Conservation (phyloP, 495 filamentous ascomycete species). For the Xylaria venustula region DNA sequence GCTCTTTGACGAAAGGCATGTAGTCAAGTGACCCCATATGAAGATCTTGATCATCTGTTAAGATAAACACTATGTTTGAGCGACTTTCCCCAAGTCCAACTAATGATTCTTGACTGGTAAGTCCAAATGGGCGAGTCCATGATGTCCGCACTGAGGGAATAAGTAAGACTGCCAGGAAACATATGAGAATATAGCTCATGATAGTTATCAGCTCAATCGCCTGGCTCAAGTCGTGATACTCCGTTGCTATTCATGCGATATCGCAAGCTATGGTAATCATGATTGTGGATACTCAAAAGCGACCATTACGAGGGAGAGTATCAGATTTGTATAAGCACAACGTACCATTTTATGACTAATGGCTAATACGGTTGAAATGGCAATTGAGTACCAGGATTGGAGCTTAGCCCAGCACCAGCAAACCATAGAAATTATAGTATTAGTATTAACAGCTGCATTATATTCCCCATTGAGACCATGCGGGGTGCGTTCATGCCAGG, state of each 20-base stretch:
- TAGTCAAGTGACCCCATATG: slow-evolving; percentile 60
- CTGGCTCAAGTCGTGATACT: neutral
- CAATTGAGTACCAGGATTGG: no score
- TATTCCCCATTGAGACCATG: no score
- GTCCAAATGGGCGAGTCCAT: neutral
- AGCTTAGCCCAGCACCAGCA: no score
- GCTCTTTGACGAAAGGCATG: slow-evolving; percentile 52
- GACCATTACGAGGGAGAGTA: no score
- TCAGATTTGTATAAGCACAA: no score
- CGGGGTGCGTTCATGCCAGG: neutral
- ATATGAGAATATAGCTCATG: neutral
- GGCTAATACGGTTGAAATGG: no score
- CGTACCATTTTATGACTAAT: no score
- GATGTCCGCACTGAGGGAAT: neutral
- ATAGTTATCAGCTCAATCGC: no score
- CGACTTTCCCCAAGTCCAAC: neutral
- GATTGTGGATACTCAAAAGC: no score
- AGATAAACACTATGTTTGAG: slow-evolving; percentile 63
- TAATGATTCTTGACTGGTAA: neutral
- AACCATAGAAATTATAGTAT: no score
- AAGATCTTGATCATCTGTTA: slow-evolving; percentile 67
- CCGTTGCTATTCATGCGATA: neutral
- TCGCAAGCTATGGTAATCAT: no score
- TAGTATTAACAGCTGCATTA: no score
- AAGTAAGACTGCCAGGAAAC: neutral